Percentiles rank a stretch among this genome's conserved stretches.
These are phyloP conservation scores for Tothia fuscella DNA, from an alignment of 2,329 filamentous ascomycete species.

Conservation along the genomic window DNA sequence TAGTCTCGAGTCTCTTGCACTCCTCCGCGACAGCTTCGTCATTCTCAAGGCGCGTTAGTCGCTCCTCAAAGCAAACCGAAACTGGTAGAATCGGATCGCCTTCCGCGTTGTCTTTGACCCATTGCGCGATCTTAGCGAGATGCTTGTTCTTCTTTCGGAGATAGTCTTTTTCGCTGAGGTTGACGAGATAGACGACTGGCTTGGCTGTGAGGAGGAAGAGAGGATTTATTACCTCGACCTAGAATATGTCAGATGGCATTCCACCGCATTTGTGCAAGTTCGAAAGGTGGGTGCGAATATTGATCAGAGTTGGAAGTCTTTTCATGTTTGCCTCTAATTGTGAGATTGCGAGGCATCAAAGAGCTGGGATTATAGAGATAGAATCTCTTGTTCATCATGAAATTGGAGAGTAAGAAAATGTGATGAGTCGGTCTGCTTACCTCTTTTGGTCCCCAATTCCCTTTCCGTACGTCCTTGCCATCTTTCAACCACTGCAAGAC, in stretches of 20 bases:
- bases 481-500: constrained; percentile 70
- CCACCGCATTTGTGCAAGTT: constrained; percentile 8
- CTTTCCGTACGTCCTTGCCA: constrained; percentile 89
- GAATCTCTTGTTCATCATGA: constrained; percentile 98
- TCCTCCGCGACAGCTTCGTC: constrained; percentile 72
- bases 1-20: constrained; percentile 75
- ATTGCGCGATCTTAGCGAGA: constrained; percentile 82
- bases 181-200: constrained; percentile 93
- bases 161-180: constrained; percentile 93
- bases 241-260: constrained; percentile 18
- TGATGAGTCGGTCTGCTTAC: constrained; percentile 55
- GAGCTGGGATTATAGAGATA: constrained; percentile 99
- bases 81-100: constrained; percentile 89
- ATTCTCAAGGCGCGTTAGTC: constrained; percentile 66
- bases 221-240: constrained; percentile 98
- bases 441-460: constrained; percentile 85
- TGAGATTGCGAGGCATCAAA: constrained; percentile 69
- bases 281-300: neutral
- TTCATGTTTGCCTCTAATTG: constrained; percentile 77
- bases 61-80: constrained; percentile 87
- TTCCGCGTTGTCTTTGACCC: constrained; percentile 81
- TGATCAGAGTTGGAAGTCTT: constrained; percentile 65
- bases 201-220: constrained; percentile 92
- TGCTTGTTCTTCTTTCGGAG: constrained; percentile 99
- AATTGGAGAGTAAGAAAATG: constrained; percentile 18